Base-by-base conservation (phyloP, 805 yeast species). In the Candida nemodendra region DNA sequence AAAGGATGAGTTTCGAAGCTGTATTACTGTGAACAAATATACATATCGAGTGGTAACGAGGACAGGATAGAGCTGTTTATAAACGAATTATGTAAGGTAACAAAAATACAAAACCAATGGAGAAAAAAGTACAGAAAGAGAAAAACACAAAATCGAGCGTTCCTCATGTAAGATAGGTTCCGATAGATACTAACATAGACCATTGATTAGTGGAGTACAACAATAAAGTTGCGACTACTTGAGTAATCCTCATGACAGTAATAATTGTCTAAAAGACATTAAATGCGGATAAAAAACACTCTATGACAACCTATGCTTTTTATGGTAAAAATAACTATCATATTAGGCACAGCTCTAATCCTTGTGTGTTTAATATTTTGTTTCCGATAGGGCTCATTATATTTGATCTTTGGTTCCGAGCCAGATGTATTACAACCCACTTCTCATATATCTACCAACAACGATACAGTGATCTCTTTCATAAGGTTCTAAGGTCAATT, bases 391-490 rank as follows among this genome's bases (percentile, higher is more conserved):
- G 24, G 24, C 7, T 21, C 9, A 21, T 7, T 21, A 8, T 7
- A 21, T 8, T 21, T 21, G 11, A 8, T 21, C 24, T 21, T 21
- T 11, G 24, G 11, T 21, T 21, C 24, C 7, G 24, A 21, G 11
- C 17, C 26, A 32, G 16, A 11, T 22, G 18, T 28, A 27, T 54
- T 74, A 75, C 57, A 75, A 64, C 36, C 93, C 95, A 62, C 91
- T 79, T 81, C 99, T 86, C 78, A 84, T 75, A 78, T 93, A 93
- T 70, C 84, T 81, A 65, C 98, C 99, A 62, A 93, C 88, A 57
- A 93, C 99, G 64, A 93, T 86, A 84, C 98, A 91, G 76, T 93
- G 99, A 66, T 93, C 99, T 78, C 99, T 88, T 79, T 93, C 99
- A 73, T 93, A 93, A 68, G 99, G 99, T 78, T 91, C 99, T 69